Evolutionary conservation across 163 green algal genomes (phyloP).

Genomic region (Coccomyxa subellipsoidea): DNA sequence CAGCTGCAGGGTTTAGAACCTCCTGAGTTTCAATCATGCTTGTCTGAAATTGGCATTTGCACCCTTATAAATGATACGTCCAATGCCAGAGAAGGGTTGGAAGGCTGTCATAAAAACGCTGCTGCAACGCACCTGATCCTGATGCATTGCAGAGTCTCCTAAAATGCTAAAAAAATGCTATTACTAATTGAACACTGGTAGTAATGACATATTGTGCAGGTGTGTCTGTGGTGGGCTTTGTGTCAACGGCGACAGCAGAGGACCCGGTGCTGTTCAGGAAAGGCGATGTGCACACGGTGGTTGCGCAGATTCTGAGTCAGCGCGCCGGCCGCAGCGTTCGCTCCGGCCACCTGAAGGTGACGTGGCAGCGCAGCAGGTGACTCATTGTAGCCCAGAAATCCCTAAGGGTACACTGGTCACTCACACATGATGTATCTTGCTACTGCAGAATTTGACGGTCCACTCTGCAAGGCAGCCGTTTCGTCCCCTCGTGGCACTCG

Average conservation of each 20-base stretch:
- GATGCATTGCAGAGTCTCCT: too few relatives aligned
- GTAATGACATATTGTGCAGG: too few relatives aligned
- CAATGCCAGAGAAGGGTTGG: neutral
- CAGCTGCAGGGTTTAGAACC: too few relatives aligned
- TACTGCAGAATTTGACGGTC: too few relatives aligned
- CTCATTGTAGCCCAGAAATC: neutral
- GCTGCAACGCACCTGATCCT: too few relatives aligned
- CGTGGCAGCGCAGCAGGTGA: conserved; percentile 15
- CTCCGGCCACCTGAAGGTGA: conserved; percentile 7
- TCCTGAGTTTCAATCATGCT: too few relatives aligned
- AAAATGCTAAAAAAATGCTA: too few relatives aligned
- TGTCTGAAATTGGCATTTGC: too few relatives aligned
- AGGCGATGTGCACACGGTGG: neutral
- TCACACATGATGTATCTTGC: neutral
- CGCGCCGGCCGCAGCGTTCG: neutral
- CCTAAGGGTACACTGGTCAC: neutral
- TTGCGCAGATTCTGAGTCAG: neutral
- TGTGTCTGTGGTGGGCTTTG: neutral
- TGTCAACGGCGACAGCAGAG: neutral
- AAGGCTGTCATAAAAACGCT: neutral
- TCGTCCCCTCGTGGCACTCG: neutral
- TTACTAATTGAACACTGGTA: too few relatives aligned
- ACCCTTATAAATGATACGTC: too few relatives aligned
- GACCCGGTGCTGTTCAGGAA: neutral
- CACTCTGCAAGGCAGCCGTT: neutral